Evolutionary conservation across 495 filamentous ascomycete species (phyloP), one percentile per base, ranked within the genome.

Genomic region (Aspergillus indologenus): DNA sequence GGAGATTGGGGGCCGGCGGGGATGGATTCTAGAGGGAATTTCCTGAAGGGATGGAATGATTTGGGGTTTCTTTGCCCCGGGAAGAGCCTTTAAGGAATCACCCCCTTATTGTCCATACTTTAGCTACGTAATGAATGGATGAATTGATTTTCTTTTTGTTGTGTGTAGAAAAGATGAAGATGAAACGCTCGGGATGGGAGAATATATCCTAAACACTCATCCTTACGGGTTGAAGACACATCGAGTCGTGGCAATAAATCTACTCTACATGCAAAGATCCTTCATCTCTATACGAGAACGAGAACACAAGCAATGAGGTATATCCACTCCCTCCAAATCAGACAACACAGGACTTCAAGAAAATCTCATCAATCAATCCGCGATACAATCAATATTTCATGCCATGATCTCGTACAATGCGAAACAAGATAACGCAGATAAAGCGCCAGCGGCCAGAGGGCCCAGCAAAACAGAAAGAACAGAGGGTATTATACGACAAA

Each of bases 1-100:
- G 40, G 18, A 50, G 59, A 17, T 61, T 60, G 17, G 63, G 63
- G n/a, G n/a, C n/a, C 6, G 26, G 64, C 19, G 23, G 44, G 14
- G 46, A 59, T 48, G 46, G 51, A 11, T 15, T 40, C 12, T 40
- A 40, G 34, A 40, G 26, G 26, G 26, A 29, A 29, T 29, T 9
- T 29, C 26, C 26, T 29, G 26, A 29, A 29, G 3, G 26, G 26
- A n/a, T n/a, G n/a, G n/a, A n/a, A n/a, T n/a, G n/a, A n/a, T n/a
- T n/a, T n/a, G n/a, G n/a, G n/a, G n/a, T n/a, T n/a, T n/a, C n/a
- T n/a, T n/a, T n/a, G n/a, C n/a, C n/a, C n/a, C n/a, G n/a, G n/a
- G n/a, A 29, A 29, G 9, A 29, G 26, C 3, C 26, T 29, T 29
- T 29, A 4, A 4, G 26, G 9, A 29, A 4, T 29, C 3, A 9